phyloP scores from a whole-genome alignment of 192 early-diverging fungal species.

The Helicostylum pulchrum region DNA sequence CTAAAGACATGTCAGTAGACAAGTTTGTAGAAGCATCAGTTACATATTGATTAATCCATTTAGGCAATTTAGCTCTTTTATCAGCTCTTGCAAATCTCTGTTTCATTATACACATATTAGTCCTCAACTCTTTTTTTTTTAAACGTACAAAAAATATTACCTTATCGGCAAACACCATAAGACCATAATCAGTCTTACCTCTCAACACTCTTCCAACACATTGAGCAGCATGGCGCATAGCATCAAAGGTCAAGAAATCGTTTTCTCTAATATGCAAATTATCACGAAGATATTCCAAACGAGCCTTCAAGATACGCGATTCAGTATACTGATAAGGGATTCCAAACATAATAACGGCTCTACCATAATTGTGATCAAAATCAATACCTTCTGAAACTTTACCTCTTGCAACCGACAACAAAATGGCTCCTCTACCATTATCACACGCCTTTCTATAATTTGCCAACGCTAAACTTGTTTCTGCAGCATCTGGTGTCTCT shows the following conservation, averaged over 20 bases:
- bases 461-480: conserved; percentile 91
- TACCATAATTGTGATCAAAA: conserved; percentile 99
- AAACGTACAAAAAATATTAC: conserved; percentile 35
- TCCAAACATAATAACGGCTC: conserved; percentile 98
- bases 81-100: conserved; percentile 90
- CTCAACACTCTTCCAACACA: conserved; percentile 96
- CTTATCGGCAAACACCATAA: conserved; percentile 99
- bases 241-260: conserved; percentile 99
- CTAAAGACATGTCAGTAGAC: conserved; percentile 96
- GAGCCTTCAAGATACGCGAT: conserved; percentile 88
- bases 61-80: conserved; percentile 93
- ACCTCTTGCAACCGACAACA: conserved; percentile 96
- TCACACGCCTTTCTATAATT: conserved; percentile 95
- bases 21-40: conserved; percentile 86
- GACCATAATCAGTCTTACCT: conserved; percentile 97
- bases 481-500: conserved; percentile 97
- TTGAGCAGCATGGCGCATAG: conserved; percentile 98
- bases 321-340: conserved; percentile 99
- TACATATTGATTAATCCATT: conserved; percentile 92
- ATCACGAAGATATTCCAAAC: conserved; percentile 93
- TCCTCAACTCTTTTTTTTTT: background rate
- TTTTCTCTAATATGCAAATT: conserved; percentile 94
- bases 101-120: background rate
- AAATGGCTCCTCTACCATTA: conserved; percentile 96
- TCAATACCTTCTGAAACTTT: conserved; percentile 99